These are phyloP conservation scores for Colletotrichum brevisporum DNA, from an alignment of 2,329 filamentous ascomycete species.

Conservation along the genomic window DNA sequence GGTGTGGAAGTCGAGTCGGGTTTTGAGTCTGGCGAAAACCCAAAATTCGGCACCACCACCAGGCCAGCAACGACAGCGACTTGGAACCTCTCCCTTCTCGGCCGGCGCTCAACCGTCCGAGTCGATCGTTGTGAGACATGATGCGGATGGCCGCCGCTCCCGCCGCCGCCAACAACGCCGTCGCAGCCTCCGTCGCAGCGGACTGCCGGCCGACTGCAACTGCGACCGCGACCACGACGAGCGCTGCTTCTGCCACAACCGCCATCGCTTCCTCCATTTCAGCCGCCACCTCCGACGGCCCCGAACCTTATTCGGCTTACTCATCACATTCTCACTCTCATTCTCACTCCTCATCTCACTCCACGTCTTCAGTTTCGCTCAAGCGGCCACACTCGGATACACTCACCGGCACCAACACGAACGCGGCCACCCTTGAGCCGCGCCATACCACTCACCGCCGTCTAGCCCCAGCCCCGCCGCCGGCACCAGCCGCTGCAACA, in stretches of 20 bases:
- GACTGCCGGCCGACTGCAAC: conserved; percentile 15
- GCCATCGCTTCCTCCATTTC: background rate
- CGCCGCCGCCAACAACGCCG: conserved; percentile 23
- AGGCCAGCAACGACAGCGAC: no score
- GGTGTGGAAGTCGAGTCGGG: background rate
- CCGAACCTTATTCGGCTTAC: conserved; percentile 26
- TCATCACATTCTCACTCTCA: conserved; percentile 3
- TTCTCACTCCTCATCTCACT: background rate
- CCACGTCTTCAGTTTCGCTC: background rate
- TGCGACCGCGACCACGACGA: background rate
- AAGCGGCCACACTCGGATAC: background rate
- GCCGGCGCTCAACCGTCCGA: no score
- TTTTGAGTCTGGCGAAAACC: no score
- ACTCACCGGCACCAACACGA: conserved; percentile 10
- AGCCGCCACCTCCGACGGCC: conserved; percentile 25
- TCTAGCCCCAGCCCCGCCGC: conserved; percentile 17
- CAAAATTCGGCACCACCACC: no score
- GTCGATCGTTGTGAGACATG: conserved; percentile 29
- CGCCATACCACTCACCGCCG: conserved; percentile 26
- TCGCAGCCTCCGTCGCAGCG: conserved; percentile 14
- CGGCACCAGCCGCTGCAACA: conserved; percentile 3
- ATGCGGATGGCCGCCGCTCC: conserved; percentile 37
- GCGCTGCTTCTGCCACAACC: background rate
- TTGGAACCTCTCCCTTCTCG: no score
- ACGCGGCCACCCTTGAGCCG: background rate